A percentile compares a stretch with the other conserved stretches of the same genome.
These are phyloP conservation scores for Aegle marmelos DNA, from an alignment of 345 rosid species.

Conservation along the genomic window DNA sequence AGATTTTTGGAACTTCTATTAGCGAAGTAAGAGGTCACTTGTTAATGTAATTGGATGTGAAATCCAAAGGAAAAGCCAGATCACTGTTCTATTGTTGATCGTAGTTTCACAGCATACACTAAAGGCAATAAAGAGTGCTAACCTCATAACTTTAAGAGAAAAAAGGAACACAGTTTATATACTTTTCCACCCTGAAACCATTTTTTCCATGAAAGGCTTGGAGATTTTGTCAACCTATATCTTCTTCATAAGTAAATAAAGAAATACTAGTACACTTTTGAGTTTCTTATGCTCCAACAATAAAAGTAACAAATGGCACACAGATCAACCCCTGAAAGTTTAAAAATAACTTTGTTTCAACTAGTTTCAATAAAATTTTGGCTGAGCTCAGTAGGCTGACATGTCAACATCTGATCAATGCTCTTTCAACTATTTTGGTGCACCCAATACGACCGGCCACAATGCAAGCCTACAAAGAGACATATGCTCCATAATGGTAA, in stretches of 20 bases:
- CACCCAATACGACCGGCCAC: neutral
- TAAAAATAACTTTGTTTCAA: neutral
- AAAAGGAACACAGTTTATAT: neutral
- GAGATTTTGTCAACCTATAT: neutral
- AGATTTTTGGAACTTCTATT: neutral
- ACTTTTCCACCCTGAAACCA: neutral
- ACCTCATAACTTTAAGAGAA: neutral
- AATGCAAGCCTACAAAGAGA: neutral
- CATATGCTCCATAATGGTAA: conserved; percentile 2
- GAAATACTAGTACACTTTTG: neutral
- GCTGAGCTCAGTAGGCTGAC: neutral
- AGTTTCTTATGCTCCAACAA: too few relatives aligned
- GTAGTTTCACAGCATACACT: neutral
- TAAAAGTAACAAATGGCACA: too few relatives aligned
- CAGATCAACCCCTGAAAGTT: too few relatives aligned
- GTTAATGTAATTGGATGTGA: neutral
- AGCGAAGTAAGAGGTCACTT: too few relatives aligned
- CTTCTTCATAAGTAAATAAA: neutral
- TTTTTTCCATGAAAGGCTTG: neutral
- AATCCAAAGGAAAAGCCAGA: neutral
- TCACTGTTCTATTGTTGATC: neutral
- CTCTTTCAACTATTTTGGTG: neutral
- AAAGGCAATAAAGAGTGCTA: neutral
- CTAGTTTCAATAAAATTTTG: neutral
- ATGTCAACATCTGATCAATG: conserved; percentile 3